These are phyloP conservation scores for Paramecium tetraurelia DNA, from an alignment of 73 alveolate species.

Conservation along the genomic window DNA sequence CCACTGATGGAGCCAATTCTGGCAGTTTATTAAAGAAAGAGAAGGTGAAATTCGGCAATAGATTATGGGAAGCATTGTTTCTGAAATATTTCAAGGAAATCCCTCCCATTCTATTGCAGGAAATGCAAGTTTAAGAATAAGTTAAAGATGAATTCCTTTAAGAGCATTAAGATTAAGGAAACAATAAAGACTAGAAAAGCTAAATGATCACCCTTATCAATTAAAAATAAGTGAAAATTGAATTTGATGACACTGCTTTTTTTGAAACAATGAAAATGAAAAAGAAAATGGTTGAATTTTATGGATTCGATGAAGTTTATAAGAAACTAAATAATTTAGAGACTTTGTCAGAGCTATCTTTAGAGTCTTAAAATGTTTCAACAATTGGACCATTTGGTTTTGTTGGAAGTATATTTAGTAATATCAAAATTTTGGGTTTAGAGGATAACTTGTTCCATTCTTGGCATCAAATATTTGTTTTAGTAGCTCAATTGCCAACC, in stretches of 20 bases:
- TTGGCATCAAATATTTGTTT: slow-evolving; percentile 77
- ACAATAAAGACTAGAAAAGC: not conserved
- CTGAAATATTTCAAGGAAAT: slow-evolving; percentile 61
- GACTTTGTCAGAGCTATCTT: slow-evolving; percentile 30
- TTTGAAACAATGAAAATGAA: slow-evolving; percentile 59
- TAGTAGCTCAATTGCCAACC: slow-evolving; percentile 64
- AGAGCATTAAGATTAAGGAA: not conserved
- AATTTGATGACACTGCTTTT: slow-evolving; percentile 55
- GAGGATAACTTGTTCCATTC: slow-evolving; percentile 73
- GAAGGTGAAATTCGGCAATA: slow-evolving; percentile 54
- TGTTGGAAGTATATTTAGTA: slow-evolving; percentile 63
- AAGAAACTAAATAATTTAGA: slow-evolving; percentile 36
- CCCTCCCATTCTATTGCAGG: slow-evolving; percentile 16
- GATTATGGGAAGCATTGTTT: slow-evolving; percentile 44
- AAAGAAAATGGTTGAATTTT: slow-evolving; percentile 56
- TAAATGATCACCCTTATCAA: not conserved
- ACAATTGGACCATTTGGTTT: slow-evolving; percentile 68
- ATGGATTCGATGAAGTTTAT: slow-evolving; percentile 56
- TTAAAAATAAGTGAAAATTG: slow-evolving; percentile 37
- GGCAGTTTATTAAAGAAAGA: slow-evolving; percentile 56
- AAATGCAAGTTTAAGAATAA: not conserved
- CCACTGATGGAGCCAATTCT: slow-evolving; percentile 42
- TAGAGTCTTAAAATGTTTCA: slow-evolving; percentile 53
- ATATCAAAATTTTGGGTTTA: slow-evolving; percentile 65
- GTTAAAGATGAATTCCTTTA: not conserved